Evolutionary conservation across 1,139 yeast species (phyloP), one percentile per base, ranked within the genome.

Genomic region (Pneumocystis sp.): DNA sequence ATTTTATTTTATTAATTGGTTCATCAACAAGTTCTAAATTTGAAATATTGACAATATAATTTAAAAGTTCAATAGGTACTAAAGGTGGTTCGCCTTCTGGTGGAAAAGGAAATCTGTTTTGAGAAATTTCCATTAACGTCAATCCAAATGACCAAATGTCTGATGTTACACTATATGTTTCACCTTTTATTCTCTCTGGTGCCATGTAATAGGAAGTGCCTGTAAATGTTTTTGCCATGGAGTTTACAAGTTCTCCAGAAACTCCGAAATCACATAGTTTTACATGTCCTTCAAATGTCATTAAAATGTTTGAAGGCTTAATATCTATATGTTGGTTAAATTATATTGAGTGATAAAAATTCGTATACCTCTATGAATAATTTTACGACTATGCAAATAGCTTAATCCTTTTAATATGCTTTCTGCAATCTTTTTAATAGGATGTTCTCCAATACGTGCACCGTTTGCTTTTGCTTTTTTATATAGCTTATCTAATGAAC

Each of bases 131-230:
- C 73, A 93, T 79, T 64, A 93, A 76, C 0, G 97, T 90, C 68
- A 93, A 79, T 0, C 98, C 98, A 45, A 93, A 77, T 0, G 97
- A 90, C 98, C 98, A 93, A 21, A 93, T 93, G 74, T 93, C 98
- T 71, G 95, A 86, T 1, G 96, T 88, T 2, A 91, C 96, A 15
- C 96, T 86, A 73, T 93, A 93, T 0, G 96, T 93, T 72, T 89
- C 91, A 44, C 97, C 97, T 78, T 88, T 89, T 62, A 93, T 90
- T 71, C 98, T 81, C 74, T 93, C 98, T 0, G 98, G 98, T 66
- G 97, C 97, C 98, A 93, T 93, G 75, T 93, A 93, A 74, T 89
- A 91, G 31, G 95, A 91, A 0, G 98, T 93, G 0, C 98, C 98
- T 0, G 96, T 95, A 73, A 91, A 93, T 0, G 98, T 93, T 0